Conservation (phyloP, 306 rosid genomes). For the Pyrus communis region DNA sequence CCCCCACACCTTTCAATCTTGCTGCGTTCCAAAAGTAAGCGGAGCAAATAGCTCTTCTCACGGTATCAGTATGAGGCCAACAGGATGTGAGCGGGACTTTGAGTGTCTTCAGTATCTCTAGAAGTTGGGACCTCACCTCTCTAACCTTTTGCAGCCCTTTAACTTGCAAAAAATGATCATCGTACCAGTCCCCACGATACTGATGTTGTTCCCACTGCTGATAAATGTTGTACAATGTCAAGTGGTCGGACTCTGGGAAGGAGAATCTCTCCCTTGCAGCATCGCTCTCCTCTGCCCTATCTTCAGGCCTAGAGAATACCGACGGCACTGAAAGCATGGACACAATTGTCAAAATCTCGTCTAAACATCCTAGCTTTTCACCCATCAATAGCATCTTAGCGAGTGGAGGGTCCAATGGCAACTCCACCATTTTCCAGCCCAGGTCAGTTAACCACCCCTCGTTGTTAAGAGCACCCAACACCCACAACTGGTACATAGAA, state of each 20-base stretch:
- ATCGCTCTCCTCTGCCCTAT: slow-evolving; percentile 92
- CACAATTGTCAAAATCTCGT: slow-evolving; percentile 79
- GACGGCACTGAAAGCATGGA: slow-evolving; percentile 98
- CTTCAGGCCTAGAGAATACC: slow-evolving; percentile 91
- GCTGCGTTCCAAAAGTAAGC: slow-evolving; percentile 85
- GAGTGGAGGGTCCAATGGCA: slow-evolving; percentile 93
- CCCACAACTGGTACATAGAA: slow-evolving; percentile 97
- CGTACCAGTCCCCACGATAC: slow-evolving; percentile 92
- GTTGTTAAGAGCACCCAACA: slow-evolving; percentile 88
- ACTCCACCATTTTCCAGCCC: slow-evolving; percentile 98
- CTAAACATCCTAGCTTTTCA: slow-evolving; percentile 62
- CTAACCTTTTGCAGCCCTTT: slow-evolving; percentile 89
- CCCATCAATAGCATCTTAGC: slow-evolving; percentile 97
- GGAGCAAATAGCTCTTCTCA: slow-evolving; percentile 82
- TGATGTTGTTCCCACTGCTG: slow-evolving; percentile 92
- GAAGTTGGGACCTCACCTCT: slow-evolving; percentile 85
- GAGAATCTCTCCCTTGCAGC: slow-evolving; percentile 86
- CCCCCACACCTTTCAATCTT: slow-evolving; percentile 85
- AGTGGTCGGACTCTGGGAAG: slow-evolving; percentile 88
- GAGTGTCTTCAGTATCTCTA: slow-evolving; percentile 72
- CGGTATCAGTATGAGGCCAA: slow-evolving; percentile 73
- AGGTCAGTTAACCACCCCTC: slow-evolving; percentile 74
- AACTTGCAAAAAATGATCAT: slow-evolving; percentile 82
- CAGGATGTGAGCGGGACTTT: slow-evolving; percentile 61
- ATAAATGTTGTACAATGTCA: slow-evolving; percentile 78